These are phyloP conservation scores for Pythium plurisporium DNA, from an alignment of 352 stramenopile genomes.

Conservation along the genomic window DNA sequence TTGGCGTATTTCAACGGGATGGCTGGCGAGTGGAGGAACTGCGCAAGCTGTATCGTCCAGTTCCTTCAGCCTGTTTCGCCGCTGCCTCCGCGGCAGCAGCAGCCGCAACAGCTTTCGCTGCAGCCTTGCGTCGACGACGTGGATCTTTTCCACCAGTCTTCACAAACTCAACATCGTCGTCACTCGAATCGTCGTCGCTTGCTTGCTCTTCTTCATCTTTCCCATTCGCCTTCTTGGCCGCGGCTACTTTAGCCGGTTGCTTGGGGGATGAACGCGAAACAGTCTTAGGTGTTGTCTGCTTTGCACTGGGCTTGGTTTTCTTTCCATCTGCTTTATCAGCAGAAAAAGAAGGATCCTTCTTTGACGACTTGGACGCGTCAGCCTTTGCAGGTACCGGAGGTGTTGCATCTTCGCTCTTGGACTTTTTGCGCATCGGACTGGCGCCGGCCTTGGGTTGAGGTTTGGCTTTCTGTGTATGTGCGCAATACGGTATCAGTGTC, in stretches of 20 bases:
- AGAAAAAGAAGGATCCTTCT: no score
- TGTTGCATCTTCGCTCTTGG: conserved; percentile 10
- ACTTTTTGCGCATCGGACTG: conserved; percentile 22
- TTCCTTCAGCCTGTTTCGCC: conserved; percentile 29
- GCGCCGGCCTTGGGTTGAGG: not conserved
- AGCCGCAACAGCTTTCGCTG: conserved; percentile 50
- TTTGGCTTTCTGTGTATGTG: not conserved
- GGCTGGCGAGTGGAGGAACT: not conserved
- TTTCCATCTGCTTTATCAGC: no score
- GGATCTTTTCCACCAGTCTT: conserved; percentile 23
- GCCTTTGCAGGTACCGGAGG: not conserved
- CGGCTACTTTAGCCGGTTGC: no score
- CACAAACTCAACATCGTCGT: conserved; percentile 23
- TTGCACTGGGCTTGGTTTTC: not conserved
- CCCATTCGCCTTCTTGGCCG: not conserved
- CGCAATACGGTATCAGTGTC: not conserved
- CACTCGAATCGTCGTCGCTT: not conserved
- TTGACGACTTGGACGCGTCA: no score
- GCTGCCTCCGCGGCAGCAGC: conserved; percentile 58
- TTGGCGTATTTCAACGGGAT: not conserved
- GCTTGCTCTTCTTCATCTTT: conserved; percentile 1
- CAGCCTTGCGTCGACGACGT: conserved; percentile 43
- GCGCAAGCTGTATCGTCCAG: conserved; percentile 37
- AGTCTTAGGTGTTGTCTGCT: not conserved
- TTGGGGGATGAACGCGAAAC: no score